A percentile compares a stretch with the other conserved stretches of the same genome.
These are phyloP conservation scores for Aureobasidium melanogenum DNA, from an alignment of 2,329 filamentous ascomycete species.

Conservation along the genomic window DNA sequence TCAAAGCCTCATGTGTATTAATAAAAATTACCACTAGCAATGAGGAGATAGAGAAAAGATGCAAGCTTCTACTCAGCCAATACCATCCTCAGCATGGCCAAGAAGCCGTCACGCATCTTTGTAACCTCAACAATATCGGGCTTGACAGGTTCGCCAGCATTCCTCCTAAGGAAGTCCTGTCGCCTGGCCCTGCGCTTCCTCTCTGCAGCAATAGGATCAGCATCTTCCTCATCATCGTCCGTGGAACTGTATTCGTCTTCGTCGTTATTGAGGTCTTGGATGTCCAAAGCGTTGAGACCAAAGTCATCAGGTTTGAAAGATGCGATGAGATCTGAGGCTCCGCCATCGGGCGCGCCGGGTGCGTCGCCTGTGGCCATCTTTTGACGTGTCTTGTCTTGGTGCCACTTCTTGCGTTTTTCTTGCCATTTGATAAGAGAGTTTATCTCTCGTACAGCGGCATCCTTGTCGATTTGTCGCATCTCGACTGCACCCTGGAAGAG, in stretches of 20 bases:
- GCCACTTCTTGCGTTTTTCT: conserved; percentile 93
- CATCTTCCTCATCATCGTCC: conserved; percentile 60
- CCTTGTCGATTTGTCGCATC: conserved; percentile 58
- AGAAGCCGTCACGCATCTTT: conserved; percentile 27
- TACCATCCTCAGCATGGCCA: conserved; percentile 28
- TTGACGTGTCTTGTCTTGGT: conserved; percentile 92
- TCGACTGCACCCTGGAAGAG: conserved; percentile 74
- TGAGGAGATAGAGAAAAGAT: background rate
- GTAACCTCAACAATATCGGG: conserved; percentile 25
- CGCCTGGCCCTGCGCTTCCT: conserved; percentile 65
- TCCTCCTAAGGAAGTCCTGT: conserved; percentile 59
- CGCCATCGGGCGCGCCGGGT: conserved; percentile 20
- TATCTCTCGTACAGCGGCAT: conserved; percentile 68
- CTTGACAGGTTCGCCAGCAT: conserved; percentile 30
- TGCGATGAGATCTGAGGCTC: conserved; percentile 43
- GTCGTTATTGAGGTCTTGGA: conserved; percentile 76
- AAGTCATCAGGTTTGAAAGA: conserved; percentile 76
- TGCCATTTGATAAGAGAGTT: conserved; percentile 87
- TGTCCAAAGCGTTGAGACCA: conserved; percentile 76
- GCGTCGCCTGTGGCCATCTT: conserved; percentile 83
- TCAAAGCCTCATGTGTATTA: background rate
- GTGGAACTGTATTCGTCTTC: conserved; percentile 59
- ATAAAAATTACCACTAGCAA: background rate
- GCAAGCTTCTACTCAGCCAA: conserved; percentile 19
- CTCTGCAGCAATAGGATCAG: conserved; percentile 84